Conservation (phyloP, 1,284 basidiomycete genomes). For the Moniliella sp. region DNA sequence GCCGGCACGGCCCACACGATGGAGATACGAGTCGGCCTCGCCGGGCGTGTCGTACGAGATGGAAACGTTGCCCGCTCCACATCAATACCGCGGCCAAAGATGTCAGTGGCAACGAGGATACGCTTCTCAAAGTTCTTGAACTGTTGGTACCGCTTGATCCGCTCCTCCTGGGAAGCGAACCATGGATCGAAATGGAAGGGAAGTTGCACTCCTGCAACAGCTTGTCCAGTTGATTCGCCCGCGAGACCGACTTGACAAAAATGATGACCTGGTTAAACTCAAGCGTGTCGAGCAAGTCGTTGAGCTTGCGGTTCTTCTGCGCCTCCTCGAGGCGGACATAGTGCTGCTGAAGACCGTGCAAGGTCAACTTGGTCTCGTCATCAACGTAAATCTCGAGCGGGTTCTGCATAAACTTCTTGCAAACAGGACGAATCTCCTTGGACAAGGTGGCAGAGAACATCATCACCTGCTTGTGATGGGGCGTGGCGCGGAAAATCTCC, state of each 20-base stretch:
- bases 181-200: constrained; percentile 92
- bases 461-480: constrained; percentile 99
- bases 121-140: constrained; percentile 99
- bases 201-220: constrained; percentile 92
- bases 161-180: constrained; percentile 82
- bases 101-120: constrained; percentile 37
- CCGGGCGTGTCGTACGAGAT: constrained; percentile 55
- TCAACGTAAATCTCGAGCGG: constrained; percentile 98
- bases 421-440: constrained; percentile 87
- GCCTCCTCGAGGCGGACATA: constrained; percentile 66
- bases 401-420: constrained; percentile 99
- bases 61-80: constrained; percentile 31
- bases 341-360: constrained; percentile 95
- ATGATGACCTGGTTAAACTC: constrained; percentile 99
- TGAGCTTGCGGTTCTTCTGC: constrained; percentile 89
- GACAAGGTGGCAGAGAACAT: constrained; percentile 98
- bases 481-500: constrained; percentile 98
- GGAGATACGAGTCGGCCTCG: constrained; percentile 92
- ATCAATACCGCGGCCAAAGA: constrained; percentile 33
- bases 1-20: constrained; percentile 94
- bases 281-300: constrained; percentile 79
- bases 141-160: constrained; percentile 87
- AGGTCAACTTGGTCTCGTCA: constrained; percentile 92
- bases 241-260: constrained; percentile 90
- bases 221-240: constrained; percentile 88